Conservation (phyloP, 2,329 filamentous ascomycete genomes). For the Botrytis cinerea region DNA sequence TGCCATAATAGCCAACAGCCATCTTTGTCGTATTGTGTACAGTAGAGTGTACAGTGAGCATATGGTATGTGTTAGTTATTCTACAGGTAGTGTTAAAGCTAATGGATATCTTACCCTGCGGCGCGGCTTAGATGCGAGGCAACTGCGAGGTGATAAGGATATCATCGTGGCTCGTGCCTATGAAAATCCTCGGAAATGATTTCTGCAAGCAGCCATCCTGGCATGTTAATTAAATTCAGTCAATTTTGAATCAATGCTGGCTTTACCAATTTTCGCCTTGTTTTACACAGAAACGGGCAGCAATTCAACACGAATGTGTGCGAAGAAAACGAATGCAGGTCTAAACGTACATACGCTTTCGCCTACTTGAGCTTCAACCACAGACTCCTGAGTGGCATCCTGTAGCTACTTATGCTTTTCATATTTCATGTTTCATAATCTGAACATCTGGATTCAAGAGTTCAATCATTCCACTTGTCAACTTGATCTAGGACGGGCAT, state of each 20-base stretch:
- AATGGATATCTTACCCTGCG: slow-evolving; percentile 21
- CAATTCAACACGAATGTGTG: not conserved
- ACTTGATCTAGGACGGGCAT: not conserved
- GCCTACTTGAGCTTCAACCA: not conserved
- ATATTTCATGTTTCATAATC: not conserved
- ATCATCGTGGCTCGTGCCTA: slow-evolving; percentile 25
- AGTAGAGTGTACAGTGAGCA: not conserved
- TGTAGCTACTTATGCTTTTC: not conserved
- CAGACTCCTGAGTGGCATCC: not conserved
- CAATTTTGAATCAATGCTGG: not conserved
- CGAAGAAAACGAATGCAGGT: not conserved
- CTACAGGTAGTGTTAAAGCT: not conserved
- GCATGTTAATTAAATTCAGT: slow-evolving; percentile 2
- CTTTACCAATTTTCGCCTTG: not conserved
- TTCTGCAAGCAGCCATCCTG: slow-evolving; percentile 23
- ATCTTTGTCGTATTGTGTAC: not conserved
- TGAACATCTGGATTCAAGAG: not conserved
- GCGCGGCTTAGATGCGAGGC: slow-evolving; percentile 19
- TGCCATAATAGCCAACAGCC: not conserved
- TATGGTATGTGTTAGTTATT: slow-evolving; percentile 7
- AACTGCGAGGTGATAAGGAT: slow-evolving; percentile 23
- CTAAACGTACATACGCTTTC: not conserved
- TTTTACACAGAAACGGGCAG: not conserved
- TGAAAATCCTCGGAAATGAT: slow-evolving; percentile 25
- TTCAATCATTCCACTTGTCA: not conserved